Percentiles rank a stretch among this genome's conserved stretches.
Evolutionary conservation across 2,329 filamentous ascomycete genomes (phyloP).

Genomic region (Nothophaeocryptopus gaeumannii): DNA sequence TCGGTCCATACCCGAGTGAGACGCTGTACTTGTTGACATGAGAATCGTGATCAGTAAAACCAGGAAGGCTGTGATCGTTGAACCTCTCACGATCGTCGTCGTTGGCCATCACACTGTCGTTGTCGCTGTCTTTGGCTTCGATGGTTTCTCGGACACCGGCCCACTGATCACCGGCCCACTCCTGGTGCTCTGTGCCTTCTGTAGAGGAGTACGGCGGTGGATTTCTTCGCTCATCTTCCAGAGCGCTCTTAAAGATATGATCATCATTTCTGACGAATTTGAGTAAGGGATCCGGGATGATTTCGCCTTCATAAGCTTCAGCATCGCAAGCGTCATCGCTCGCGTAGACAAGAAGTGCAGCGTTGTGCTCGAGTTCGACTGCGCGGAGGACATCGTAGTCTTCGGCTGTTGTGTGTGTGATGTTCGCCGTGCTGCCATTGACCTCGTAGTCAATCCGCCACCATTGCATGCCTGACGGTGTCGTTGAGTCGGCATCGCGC

Average conservation of each 20-base stretch:
- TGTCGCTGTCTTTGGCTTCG: not conserved
- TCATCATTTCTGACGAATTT: conserved; percentile 31
- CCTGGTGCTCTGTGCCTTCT: no score
- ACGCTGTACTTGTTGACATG: no score
- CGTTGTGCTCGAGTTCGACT: conserved; percentile 52
- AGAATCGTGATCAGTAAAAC: no score
- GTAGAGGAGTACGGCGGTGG: not conserved
- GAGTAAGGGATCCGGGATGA: conserved; percentile 24
- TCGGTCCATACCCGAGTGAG: no score
- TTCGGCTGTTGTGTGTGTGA: conserved; percentile 30
- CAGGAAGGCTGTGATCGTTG: not conserved
- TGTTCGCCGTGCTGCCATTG: conserved; percentile 39
- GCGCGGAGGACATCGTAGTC: conserved; percentile 53
- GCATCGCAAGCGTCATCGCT: conserved; percentile 41
- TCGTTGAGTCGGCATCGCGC: conserved; percentile 29
- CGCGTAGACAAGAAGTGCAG: conserved; percentile 59
- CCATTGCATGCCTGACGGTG: conserved; percentile 48
- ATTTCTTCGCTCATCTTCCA: conserved; percentile 15
- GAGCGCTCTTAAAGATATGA: conserved; percentile 14
- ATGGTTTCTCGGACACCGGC: no score
- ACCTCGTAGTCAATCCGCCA: conserved; percentile 55
- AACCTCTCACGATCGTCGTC: not conserved
- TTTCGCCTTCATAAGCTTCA: conserved; percentile 14
- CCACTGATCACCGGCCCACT: no score
- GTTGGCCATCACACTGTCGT: not conserved